Percentiles rank a stretch among this genome's conserved stretches.
phyloP scores from a whole-genome alignment of 2,329 filamentous ascomycete genomes.

The Epichloe bromicola region DNA sequence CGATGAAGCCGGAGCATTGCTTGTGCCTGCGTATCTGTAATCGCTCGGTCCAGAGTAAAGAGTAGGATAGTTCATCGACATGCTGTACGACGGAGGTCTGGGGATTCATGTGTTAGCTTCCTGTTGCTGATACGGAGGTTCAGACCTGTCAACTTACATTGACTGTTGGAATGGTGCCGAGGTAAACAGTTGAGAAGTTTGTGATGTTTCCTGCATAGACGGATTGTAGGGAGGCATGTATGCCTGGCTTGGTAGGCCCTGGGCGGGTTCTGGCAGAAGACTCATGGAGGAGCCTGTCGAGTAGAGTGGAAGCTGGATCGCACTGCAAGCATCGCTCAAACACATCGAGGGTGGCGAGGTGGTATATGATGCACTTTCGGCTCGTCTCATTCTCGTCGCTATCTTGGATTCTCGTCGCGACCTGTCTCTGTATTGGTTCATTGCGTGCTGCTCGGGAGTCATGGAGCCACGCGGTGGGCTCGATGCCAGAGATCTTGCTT shows the following conservation, averaged over 20 bases:
- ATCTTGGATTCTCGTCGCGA: slow-evolving; percentile 45
- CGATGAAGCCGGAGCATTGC: background rate
- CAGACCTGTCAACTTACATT: slow-evolving; percentile 19
- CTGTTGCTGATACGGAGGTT: background rate
- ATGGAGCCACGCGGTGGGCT: slow-evolving; percentile 43
- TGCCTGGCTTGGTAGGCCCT: slow-evolving; percentile 26
- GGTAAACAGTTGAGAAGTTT: slow-evolving; percentile 20
- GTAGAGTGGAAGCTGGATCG: slow-evolving; percentile 35
- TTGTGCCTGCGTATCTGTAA: slow-evolving; percentile 25
- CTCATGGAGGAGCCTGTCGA: slow-evolving; percentile 35
- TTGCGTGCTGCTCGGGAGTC: slow-evolving; percentile 46
- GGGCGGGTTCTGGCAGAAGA: slow-evolving; percentile 36
- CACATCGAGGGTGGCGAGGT: slow-evolving; percentile 22
- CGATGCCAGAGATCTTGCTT: slow-evolving; percentile 39
- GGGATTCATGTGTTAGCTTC: slow-evolving; percentile 11
- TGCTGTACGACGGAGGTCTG: slow-evolving; percentile 25
- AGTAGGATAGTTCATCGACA: slow-evolving; percentile 31
- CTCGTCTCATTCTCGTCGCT: slow-evolving; percentile 35
- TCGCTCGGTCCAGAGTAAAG: slow-evolving; percentile 21
- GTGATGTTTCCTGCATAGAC: slow-evolving; percentile 31
- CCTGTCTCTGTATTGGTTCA: slow-evolving; percentile 48
- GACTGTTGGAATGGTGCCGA: slow-evolving; percentile 21
- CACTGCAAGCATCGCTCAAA: slow-evolving; percentile 26
- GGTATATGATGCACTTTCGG: slow-evolving; percentile 33
- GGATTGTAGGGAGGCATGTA: slow-evolving; percentile 39